phyloP scores from a whole-genome alignment of 2,329 filamentous ascomycete genomes.

The Trichoderma aggressivum region DNA sequence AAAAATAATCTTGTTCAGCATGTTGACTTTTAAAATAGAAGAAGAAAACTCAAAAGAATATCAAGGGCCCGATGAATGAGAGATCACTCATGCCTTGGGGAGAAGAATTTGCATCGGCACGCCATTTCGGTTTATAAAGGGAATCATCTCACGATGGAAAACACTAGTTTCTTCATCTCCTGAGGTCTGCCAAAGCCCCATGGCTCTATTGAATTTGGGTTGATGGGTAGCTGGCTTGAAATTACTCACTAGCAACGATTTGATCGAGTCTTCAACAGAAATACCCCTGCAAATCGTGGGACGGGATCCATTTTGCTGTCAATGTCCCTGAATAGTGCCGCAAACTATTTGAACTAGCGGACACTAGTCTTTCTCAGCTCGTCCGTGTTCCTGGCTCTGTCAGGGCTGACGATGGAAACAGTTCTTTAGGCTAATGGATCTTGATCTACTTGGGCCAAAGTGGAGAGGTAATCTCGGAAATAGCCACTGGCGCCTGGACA shows the following conservation, averaged over 20 bases:
- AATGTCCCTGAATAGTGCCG: background rate
- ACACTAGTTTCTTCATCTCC: background rate
- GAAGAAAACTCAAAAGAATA: background rate
- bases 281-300: background rate
- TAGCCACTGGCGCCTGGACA: background rate
- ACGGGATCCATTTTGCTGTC: background rate
- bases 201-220: background rate
- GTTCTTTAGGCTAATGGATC: background rate
- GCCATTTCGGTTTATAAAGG: background rate
- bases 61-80: background rate
- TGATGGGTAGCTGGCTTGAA: background rate
- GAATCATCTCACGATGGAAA: background rate
- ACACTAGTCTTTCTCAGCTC: background rate
- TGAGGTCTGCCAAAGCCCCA: background rate
- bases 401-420: background rate
- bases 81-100: background rate
- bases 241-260: background rate
- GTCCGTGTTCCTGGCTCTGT: background rate
- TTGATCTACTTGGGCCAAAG: background rate
- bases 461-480: background rate
- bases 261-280: background rate
- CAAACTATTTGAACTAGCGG: background rate
- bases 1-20: conserved; percentile 1
- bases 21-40: background rate
- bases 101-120: background rate